Base-by-base conservation (phyloP, 805 yeast genomes). In the Saccharomyces eubayanus region DNA sequence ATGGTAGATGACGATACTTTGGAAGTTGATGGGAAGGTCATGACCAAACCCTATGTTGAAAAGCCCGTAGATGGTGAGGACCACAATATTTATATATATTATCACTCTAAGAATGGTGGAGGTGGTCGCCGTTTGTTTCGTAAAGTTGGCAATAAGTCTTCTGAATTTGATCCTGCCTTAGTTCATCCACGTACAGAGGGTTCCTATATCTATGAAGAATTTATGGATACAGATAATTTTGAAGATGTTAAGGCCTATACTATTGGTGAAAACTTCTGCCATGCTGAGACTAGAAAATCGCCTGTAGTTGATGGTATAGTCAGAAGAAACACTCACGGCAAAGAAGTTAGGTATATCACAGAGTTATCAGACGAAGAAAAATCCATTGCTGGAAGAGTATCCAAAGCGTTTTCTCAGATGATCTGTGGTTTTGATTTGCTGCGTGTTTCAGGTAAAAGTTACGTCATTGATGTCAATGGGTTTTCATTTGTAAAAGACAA, bases 291-390 rank as follows among this genome's bases (percentile, higher is more conserved):
- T 1, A 80, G 99, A 65, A 94, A 94, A 69, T 89, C 97, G 0
- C 99, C 99, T 0, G 99, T 94, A 2, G 99, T 94, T n/a, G 99
- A 94, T 72, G 99, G 99, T 48, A 88, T 94, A 54, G 99, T 94
- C 28, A 80, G 97, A 65, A 81, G 99, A 69, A 94, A 94, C 67
- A 91, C 98, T 1, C 96, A 91, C 64, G 99, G 99, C 48, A 94
- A 94, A 69, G 99, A 94, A 72, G 85, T 94, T 48, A 79, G 99
- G 58, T 94, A 87, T 65, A 79, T 94, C 36, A 92, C 99, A 0
- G 83, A 85, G 59, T 74, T 94, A 51, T 74, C 87, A 1, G 80
- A 77, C 4, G 86, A 81, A 50, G 99, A 94, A 69, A 83, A 80
- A 51, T 72, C 72, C 31, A 90, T 91, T 80, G 99, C 99, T 1